Evolutionary conservation across 768 basidiomycete genomes (phyloP).

Genomic region (Amylocystis lapponica): DNA sequence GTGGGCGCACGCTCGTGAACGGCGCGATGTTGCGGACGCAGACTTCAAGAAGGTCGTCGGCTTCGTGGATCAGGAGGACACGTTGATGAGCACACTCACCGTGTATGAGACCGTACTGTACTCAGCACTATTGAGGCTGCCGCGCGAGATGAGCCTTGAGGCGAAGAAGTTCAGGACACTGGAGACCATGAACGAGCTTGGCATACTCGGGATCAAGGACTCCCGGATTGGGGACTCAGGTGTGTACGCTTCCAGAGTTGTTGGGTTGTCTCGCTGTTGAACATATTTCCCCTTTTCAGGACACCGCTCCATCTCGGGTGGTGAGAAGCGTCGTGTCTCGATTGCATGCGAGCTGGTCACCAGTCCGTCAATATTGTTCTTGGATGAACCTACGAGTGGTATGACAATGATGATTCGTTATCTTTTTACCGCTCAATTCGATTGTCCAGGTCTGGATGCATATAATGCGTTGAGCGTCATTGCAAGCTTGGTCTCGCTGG

Average conservation of each 20-base stretch:
- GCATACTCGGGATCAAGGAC: slow-evolving; percentile 87
- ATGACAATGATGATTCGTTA: slow-evolving; percentile 19
- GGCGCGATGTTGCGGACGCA: slow-evolving; percentile 62
- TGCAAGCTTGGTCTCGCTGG: slow-evolving; percentile 80
- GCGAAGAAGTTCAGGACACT: slow-evolving; percentile 94
- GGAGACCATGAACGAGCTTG: slow-evolving; percentile 95
- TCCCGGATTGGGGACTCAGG: slow-evolving; percentile 86
- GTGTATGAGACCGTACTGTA: slow-evolving; percentile 98
- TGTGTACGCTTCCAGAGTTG: slow-evolving; percentile 26
- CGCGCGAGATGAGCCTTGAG: slow-evolving; percentile 90
- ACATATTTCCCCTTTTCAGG: slow-evolving; percentile 36
- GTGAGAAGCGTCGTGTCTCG: slow-evolving; percentile 93
- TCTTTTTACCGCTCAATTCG: neutral
- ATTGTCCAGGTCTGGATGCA: slow-evolving; percentile 74
- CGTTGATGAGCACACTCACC: slow-evolving; percentile 92
- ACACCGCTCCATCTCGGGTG: slow-evolving; percentile 89
- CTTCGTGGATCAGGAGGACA: slow-evolving; percentile 98
- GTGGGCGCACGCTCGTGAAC: slow-evolving; percentile 78
- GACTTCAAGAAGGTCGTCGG: slow-evolving; percentile 86
- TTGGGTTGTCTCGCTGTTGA: slow-evolving; percentile 1
- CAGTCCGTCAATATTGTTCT: slow-evolving; percentile 90
- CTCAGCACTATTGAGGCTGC: slow-evolving; percentile 83
- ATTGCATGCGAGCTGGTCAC: slow-evolving; percentile 99
- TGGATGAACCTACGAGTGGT: slow-evolving; percentile 98
- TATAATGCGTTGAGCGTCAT: slow-evolving; percentile 96